Base-by-base conservation (phyloP, 352 stramenopile species). In the Phytophthora chlamydospora region DNA sequence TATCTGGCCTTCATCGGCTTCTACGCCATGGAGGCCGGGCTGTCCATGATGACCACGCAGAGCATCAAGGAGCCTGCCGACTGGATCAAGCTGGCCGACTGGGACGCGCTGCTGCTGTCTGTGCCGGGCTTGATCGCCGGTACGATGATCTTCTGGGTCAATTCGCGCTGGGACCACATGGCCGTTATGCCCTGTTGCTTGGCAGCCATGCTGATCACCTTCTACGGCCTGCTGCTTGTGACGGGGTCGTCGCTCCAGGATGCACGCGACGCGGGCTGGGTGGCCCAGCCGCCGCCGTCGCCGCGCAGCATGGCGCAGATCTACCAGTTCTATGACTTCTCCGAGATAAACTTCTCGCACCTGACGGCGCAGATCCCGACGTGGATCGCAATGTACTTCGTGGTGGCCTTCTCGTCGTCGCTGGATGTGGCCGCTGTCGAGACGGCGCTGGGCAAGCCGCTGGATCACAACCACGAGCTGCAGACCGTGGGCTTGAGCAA, bases 1-100 rank as follows among this genome's bases (percentile, higher is more conserved):
- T 99, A 99, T 81, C 75, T 99, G 27, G 97, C 96, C 12, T 98
- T 97, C 64, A 98, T 99, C 59, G 97, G 97, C 6, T 93, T 95
- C 65, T 95, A 93, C 64, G 88, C 84, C n/a, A 70, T 95, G 33
- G 80, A 95, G 50, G 86, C 86, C 2, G 86, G 84, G 7, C 55
- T 95, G 19, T 90, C 82, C 7, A 93, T 91, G 75, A 95, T 95
- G 86, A 97, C 96, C 32, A 89, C 78, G 29, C 82, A 92, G 58
- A 88, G 85, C 21, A 96, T 98, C 52, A 97, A 97, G 58, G 81
- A 90, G 24, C 78, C 91, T 1, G 48, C 54, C 0, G 91, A 98
- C 78, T 98, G 91, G 93, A 47, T 68, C 17, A 71, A 89, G 58
- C 65, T 98, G 11, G 83, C 84, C 38, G 70, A 96, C 57, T 44